A percentile compares a stretch with the other conserved stretches of the same genome.
Evolutionary conservation across 1,139 yeast species (phyloP).

Genomic region (Diutina siamensis): DNA sequence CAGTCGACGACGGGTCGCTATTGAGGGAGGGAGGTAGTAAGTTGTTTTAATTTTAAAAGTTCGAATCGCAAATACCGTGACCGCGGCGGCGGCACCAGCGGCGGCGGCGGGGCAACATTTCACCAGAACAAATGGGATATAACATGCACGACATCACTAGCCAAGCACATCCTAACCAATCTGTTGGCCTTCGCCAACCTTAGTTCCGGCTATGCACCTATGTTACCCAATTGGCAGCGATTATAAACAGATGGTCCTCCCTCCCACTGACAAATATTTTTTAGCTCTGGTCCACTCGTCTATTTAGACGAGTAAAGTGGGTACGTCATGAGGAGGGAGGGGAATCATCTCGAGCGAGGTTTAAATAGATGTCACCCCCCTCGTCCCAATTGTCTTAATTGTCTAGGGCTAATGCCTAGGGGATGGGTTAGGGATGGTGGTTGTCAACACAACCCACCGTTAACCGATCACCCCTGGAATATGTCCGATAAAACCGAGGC

Average conservation of each 20-base stretch:
- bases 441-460: too few species aligned
- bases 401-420: too few species aligned
- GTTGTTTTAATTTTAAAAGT: not conserved
- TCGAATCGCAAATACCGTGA: not conserved
- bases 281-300: not conserved
- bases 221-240: not conserved
- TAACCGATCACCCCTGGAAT: not conserved
- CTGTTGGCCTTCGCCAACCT: too few species aligned
- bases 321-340: too few species aligned
- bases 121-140: not conserved
- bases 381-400: too few species aligned
- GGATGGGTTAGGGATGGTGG: too few species aligned
- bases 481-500: slow-evolving; percentile 3
- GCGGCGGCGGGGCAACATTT: not conserved
- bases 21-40: not conserved
- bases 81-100: not conserved
- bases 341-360: too few species aligned
- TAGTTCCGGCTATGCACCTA: too few species aligned
- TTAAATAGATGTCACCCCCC: too few species aligned
- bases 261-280: not conserved
- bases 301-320: not conserved
- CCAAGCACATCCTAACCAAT: too few species aligned
- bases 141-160: too few species aligned
- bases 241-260: not conserved
- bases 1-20: not conserved